Base-by-base conservation (phyloP, 257 asterid species). In the Voacanga thouarsii region DNA sequence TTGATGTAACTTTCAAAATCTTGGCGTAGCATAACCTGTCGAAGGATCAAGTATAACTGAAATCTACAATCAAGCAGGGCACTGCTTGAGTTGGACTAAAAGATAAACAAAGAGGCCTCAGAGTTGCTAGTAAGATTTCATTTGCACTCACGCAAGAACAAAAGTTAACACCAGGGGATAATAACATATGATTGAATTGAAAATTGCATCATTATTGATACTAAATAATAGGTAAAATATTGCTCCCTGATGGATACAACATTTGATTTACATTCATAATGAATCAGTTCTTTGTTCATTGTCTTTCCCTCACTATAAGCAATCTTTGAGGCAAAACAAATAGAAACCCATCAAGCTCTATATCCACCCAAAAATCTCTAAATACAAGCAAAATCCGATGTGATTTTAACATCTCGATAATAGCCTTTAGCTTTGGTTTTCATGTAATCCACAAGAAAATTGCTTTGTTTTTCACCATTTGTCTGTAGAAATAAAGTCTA, bases 291-390 rank as follows among this genome's bases (percentile, higher is more conserved):
- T 14, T n/a, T 0, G 70, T 30, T 63, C 43, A 1, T 3, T 64
- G 70, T 66, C 24, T 7, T 37, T 37, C 50, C 49, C 18, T 66
- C 26, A 19, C n/a, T 7, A 37, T 45, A 8, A 37, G 71, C 71
- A 66, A 66, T 66, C 19, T 28, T 66, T 66, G 18, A 23, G 69
- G 15, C 19, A 14, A 64, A 64, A 64, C 28, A 11, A 30, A 55
- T 61, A 16, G 71, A 39, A 66, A 66, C 23, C 24, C 76, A 87
- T 75, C 76, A 73, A 49, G 85, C 80, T 81, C 85, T 83, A 78
- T 86, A 89, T 53, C 97, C 99, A 7, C 92, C 88, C 30, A 96
- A 89, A 75, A 92, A 96, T 86, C 99, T 89, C 70, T 82, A 83
- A 43, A 93, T 83, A 73, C 97, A 95, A 18, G 92, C 89, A 69